phyloP scores from a whole-genome alignment of 306 rosid species.

The Pachyrhizus erosus region DNA sequence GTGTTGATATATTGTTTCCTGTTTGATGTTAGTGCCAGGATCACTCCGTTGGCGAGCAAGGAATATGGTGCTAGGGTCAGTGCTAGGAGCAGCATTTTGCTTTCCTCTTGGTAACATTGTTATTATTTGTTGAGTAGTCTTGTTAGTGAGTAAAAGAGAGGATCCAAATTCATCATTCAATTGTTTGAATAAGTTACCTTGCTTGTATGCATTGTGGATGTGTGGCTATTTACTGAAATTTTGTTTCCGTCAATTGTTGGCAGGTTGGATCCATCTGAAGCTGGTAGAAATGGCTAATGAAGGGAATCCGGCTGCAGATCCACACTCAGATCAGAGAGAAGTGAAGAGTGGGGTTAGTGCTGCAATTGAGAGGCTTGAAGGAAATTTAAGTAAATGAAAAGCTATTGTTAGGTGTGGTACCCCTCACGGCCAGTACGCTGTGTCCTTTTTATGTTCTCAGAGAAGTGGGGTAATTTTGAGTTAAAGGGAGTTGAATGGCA shows the following conservation, averaged over 20 bases:
- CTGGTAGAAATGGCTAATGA: slow-evolving; percentile 88
- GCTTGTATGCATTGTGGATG: not conserved
- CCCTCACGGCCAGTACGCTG: not conserved
- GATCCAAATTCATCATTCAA: slow-evolving; percentile 14
- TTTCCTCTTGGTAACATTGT: slow-evolving; percentile 82
- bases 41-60: slow-evolving; percentile 88
- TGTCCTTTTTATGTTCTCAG: slow-evolving; percentile 25
- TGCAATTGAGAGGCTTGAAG: slow-evolving; percentile 90
- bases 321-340: slow-evolving; percentile 53
- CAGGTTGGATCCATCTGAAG: slow-evolving; percentile 95
- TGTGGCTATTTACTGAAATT: slow-evolving; percentile 26
- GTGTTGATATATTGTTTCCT: slow-evolving; percentile 35
- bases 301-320: slow-evolving; percentile 50
- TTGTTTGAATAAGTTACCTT: slow-evolving; percentile 25
- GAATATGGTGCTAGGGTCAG: slow-evolving; percentile 78
- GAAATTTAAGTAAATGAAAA: slow-evolving; percentile 68
- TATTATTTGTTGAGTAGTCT: slow-evolving; percentile 4
- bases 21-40: slow-evolving; percentile 78
- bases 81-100: slow-evolving; percentile 85
- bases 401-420: slow-evolving; percentile 14
- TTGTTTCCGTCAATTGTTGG: slow-evolving; percentile 41
- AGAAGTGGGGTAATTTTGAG: not conserved
- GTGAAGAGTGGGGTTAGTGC: slow-evolving; percentile 78
- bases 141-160: slow-evolving; percentile 13
- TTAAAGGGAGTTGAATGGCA: slow-evolving; percentile 24